These are phyloP conservation scores for Aphanomyces astaci DNA, from an alignment of 352 stramenopile genomes.

Conservation along the genomic window DNA sequence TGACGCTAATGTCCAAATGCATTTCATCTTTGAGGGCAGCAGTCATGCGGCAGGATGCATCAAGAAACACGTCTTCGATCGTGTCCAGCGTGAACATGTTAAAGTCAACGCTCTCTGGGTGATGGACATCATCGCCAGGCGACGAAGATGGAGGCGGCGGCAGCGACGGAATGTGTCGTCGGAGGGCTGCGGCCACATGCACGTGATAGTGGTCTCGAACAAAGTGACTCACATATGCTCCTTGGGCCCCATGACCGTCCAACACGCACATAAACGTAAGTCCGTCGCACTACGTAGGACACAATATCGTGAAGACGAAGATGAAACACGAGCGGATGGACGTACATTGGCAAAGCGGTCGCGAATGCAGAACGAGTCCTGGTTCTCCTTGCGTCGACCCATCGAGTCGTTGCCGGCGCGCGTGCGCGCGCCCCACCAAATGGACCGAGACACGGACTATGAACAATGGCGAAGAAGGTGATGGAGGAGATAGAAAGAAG, in stretches of 20 bases:
- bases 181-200: conserved; percentile 39
- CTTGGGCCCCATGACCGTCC: conserved; percentile 65
- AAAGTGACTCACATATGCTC: conserved; percentile 67
- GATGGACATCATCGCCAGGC: not conserved
- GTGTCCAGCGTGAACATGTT: conserved; percentile 30
- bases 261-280: conserved; percentile 66
- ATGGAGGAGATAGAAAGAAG: not conserved
- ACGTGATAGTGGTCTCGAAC: conserved; percentile 59
- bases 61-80: conserved; percentile 39
- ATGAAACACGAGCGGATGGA: not conserved
- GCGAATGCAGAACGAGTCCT: conserved; percentile 61
- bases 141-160: too few species aligned
- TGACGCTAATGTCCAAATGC: conserved; percentile 64
- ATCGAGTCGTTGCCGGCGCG: conserved; percentile 65
- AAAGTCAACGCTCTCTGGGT: not conserved
- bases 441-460: conserved; percentile 33
- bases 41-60: conserved; percentile 34
- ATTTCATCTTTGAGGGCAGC: conserved; percentile 37
- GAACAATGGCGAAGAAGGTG: not conserved
- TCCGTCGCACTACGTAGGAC: conserved; percentile 23
- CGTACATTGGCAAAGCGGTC: conserved; percentile 37
- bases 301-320: not conserved
- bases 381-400: conserved; percentile 76
- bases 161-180: conserved; percentile 23
- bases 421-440: conserved; percentile 48